A percentile compares a stretch with the other conserved stretches of the same genome.
phyloP scores from a whole-genome alignment of 495 filamentous ascomycete species.

The Cudoniella acicularis region DNA sequence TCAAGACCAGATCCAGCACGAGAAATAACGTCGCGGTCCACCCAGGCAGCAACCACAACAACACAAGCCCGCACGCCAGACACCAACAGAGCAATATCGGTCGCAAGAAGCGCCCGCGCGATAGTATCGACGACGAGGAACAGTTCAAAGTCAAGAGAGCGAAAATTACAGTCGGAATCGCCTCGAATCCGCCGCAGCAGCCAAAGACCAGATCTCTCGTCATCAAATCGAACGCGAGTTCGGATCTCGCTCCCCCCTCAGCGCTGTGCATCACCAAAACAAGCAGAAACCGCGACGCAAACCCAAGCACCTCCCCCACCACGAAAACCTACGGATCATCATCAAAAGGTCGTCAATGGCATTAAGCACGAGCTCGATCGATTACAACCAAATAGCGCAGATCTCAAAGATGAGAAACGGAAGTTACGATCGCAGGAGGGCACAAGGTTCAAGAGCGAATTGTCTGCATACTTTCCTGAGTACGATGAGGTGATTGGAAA shows the following conservation, averaged over 20 bases:
- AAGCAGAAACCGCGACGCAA: not conserved
- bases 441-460: constrained; percentile 75
- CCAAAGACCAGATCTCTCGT: constrained; percentile 24
- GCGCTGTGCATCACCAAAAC: constrained; percentile 12
- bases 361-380: constrained; percentile 48
- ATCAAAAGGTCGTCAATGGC: constrained; percentile 37
- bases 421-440: constrained; percentile 54
- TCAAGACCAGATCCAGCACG: constrained; percentile 24
- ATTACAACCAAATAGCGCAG: constrained; percentile 39
- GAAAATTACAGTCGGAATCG: constrained; percentile 25
- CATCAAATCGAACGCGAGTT: constrained; percentile 24
- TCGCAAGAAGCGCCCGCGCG: constrained; percentile 28
- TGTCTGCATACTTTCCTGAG: constrained; percentile 82
- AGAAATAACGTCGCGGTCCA: constrained; percentile 25
- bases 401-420: constrained; percentile 42
- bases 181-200: constrained; percentile 26
- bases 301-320: constrained; percentile 12
- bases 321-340: constrained; percentile 21
- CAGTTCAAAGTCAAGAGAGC: constrained; percentile 18
- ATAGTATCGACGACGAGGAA: constrained; percentile 13
- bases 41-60: constrained; percentile 20
- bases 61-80: constrained; percentile 27
- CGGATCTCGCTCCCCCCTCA: constrained; percentile 9
- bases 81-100: constrained; percentile 28
- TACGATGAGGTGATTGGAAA: constrained; percentile 89